Evolutionary conservation across 140 eudicot species (phyloP).

Genomic region (Ambrosia hybrid): DNA sequence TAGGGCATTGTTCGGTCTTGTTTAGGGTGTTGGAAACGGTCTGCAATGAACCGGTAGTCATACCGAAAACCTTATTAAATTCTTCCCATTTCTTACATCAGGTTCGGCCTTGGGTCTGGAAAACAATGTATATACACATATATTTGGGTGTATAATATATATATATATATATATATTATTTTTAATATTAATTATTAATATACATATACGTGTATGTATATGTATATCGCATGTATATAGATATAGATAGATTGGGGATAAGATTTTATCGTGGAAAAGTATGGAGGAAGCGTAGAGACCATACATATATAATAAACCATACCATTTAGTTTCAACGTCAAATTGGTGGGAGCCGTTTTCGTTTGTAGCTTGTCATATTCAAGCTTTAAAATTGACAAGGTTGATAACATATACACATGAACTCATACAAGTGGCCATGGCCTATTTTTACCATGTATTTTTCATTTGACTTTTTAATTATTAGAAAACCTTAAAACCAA

Average conservation of each 20-base stretch:
- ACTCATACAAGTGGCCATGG: slow-evolving; percentile 45
- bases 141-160: too few species aligned
- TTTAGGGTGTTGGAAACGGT: too few species aligned
- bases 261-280: slow-evolving; percentile 19
- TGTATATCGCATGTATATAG: not conserved
- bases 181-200: too few species aligned
- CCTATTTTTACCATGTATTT: not conserved
- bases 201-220: not conserved
- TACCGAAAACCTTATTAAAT: too few species aligned
- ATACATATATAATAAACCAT: slow-evolving; percentile 28
- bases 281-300: slow-evolving; percentile 29
- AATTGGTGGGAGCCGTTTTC: slow-evolving; percentile 34
- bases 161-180: too few species aligned
- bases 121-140: too few species aligned
- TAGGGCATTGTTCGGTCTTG: too few species aligned
- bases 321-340: slow-evolving; percentile 26
- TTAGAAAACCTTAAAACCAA: not conserved
- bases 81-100: too few species aligned
- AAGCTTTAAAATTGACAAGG: slow-evolving; percentile 36
- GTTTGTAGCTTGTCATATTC: slow-evolving; percentile 32
- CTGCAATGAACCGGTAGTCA: too few species aligned
- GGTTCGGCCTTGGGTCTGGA: too few species aligned
- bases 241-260: slow-evolving; percentile 1
- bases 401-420: slow-evolving; percentile 51
- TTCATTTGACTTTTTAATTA: not conserved